Conservation (phyloP, 78 protist species). For the Planoprotostelium fungivorum region DNA sequence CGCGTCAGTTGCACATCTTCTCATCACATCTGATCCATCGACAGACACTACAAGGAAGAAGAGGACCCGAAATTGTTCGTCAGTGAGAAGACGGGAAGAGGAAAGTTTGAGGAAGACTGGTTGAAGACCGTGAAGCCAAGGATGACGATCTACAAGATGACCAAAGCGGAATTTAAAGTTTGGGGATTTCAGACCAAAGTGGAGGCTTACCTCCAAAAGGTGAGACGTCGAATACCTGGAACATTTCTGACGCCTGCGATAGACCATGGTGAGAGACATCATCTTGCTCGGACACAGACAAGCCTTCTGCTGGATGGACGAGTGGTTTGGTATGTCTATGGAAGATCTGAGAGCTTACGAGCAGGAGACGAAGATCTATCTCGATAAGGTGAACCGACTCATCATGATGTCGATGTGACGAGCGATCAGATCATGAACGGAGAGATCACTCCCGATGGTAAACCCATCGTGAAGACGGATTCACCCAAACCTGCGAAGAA, state of each 20-base stretch:
- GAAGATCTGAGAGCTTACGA: slow-evolving; percentile 66
- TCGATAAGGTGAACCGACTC: not conserved
- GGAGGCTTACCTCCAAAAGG: slow-evolving; percentile 61
- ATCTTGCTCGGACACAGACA: slow-evolving; percentile 71
- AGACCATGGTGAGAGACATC: slow-evolving; percentile 46
- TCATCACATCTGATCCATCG: slow-evolving; percentile 39
- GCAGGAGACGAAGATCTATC: slow-evolving; percentile 20
- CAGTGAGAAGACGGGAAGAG: slow-evolving; percentile 78
- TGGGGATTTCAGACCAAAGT: slow-evolving; percentile 78
- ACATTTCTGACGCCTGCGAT: slow-evolving; percentile 7
- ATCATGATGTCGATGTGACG: too few species aligned
- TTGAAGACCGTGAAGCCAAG: slow-evolving; percentile 26
- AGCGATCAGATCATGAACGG: not conserved
- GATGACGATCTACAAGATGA: slow-evolving; percentile 76
- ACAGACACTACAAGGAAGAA: slow-evolving; percentile 46
- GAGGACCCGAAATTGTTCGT: slow-evolving; percentile 70
- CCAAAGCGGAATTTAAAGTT: slow-evolving; percentile 65
- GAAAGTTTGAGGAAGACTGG: slow-evolving; percentile 64
- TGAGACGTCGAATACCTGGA: not conserved
- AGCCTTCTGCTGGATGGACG: slow-evolving; percentile 81
- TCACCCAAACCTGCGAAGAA: not conserved
- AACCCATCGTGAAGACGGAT: not conserved
- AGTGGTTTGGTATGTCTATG: slow-evolving; percentile 74
- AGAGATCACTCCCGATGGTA: not conserved
- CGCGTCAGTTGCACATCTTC: slow-evolving; percentile 15